These are phyloP conservation scores for Zychaea mexicana DNA, from an alignment of 371 early-diverging fungal species.

Conservation along the genomic window DNA sequence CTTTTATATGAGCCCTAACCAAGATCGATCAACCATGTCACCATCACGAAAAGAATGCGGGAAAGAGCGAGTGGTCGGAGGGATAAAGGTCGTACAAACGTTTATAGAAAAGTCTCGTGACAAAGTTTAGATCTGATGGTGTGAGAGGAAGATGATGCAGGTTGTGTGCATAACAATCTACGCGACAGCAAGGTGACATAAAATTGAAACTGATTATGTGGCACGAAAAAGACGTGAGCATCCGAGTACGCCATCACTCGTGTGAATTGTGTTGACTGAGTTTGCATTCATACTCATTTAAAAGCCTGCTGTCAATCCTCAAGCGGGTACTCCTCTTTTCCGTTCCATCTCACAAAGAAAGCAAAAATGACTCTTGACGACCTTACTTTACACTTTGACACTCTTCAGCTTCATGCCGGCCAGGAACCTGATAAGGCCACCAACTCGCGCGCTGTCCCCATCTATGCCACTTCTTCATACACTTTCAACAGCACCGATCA, in stretches of 20 bases:
- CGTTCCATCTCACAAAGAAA: neutral
- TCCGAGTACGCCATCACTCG: neutral
- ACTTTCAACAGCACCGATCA: conserved; percentile 78
- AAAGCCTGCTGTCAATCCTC: neutral
- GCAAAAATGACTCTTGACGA: neutral
- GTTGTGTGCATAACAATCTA: neutral
- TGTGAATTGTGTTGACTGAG: too few relatives aligned
- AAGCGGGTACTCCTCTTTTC: too few relatives aligned
- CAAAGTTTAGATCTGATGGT: neutral
- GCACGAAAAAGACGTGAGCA: neutral
- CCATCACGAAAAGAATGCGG: neutral
- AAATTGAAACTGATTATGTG: neutral
- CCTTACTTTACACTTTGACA: conserved; percentile 67
- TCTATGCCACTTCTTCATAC: conserved; percentile 84
- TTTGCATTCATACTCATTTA: too few relatives aligned
- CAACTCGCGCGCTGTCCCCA: conserved; percentile 86
- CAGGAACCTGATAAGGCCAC: conserved; percentile 68
- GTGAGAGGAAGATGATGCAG: neutral
- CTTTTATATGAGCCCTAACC: too few relatives aligned
- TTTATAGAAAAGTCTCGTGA: neutral
- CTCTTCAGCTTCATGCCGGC: conserved; percentile 92
- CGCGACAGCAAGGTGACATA: too few relatives aligned
- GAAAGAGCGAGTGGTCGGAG: neutral
- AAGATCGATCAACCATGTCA: too few relatives aligned
- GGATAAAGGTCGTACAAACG: neutral